Conservation (phyloP, 2,329 filamentous ascomycete genomes). For the Epichloe glyceriae region DNA sequence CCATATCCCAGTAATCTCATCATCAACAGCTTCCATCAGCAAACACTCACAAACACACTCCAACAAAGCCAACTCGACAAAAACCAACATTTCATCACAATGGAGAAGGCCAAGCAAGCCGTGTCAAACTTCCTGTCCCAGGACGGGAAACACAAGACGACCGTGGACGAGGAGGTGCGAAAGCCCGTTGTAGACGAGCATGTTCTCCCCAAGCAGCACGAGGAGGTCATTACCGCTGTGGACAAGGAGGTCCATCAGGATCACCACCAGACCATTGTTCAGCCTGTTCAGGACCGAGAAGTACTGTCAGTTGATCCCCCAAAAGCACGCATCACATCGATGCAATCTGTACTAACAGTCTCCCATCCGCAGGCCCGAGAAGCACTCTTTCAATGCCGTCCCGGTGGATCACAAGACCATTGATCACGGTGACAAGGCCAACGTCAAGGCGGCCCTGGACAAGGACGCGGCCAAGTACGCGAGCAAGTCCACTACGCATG, state of each 20-base stretch:
- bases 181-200: slow-evolving; percentile 48
- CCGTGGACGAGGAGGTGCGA: slow-evolving; percentile 51
- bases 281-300: slow-evolving; percentile 38
- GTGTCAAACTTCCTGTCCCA: slow-evolving; percentile 47
- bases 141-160: slow-evolving; percentile 55
- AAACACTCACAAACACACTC: accelerated
- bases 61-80: too few species aligned
- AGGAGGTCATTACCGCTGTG: slow-evolving; percentile 47
- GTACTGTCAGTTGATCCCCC: slow-evolving; percentile 26
- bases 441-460: slow-evolving; percentile 33
- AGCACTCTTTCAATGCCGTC: slow-evolving; percentile 46
- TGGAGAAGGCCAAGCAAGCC: slow-evolving; percentile 53
- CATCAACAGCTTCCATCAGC: too few species aligned
- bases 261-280: slow-evolving; percentile 57
- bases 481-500: slow-evolving; percentile 16
- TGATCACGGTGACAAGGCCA: slow-evolving; percentile 43
- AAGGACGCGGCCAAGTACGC: slow-evolving; percentile 31
- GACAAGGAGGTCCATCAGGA: slow-evolving; percentile 61
- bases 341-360: too few species aligned
- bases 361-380: slow-evolving; percentile 33
- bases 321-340: not conserved
- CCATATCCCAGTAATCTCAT: not conserved
- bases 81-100: slow-evolving; percentile 14
- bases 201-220: slow-evolving; percentile 45
- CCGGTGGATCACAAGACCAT: slow-evolving; percentile 47